Conservation (phyloP, 148 eudicot species). For the Nyssa sinensis region DNA sequence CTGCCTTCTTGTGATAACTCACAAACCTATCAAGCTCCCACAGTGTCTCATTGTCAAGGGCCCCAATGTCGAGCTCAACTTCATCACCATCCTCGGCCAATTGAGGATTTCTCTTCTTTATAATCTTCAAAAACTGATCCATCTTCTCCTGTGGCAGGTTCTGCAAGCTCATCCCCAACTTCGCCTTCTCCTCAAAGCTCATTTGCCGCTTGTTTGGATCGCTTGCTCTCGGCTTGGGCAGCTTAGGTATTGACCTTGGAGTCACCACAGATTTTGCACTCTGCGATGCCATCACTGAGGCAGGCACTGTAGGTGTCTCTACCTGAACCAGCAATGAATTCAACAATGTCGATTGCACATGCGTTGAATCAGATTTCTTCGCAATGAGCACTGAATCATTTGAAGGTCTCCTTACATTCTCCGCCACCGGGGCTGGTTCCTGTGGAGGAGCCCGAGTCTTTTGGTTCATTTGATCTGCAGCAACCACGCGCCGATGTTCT, state of each 20-base stretch:
- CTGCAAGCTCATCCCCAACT: slow-evolving; percentile 17
- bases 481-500: not conserved
- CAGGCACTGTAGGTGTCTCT: not conserved
- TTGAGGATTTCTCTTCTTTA: slow-evolving; percentile 9
- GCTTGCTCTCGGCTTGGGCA: slow-evolving; percentile 16
- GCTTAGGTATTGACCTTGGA: not conserved
- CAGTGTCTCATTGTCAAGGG: slow-evolving; percentile 25
- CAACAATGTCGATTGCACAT: not conserved
- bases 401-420: no score
- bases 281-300: not conserved
- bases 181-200: slow-evolving; percentile 23
- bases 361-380: not conserved
- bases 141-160: slow-evolving; percentile 8
- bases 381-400: not conserved
- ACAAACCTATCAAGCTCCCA: slow-evolving; percentile 30
- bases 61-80: slow-evolving; percentile 30
- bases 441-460: not conserved
- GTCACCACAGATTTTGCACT: not conserved
- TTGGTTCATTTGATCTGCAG: not conserved
- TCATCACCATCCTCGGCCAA: slow-evolving; percentile 19
- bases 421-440: no score
- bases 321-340: not conserved
- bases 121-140: slow-evolving; percentile 12
- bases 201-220: slow-evolving; percentile 14
- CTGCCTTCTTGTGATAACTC: not conserved